Percentiles rank a stretch among this genome's conserved stretches.
These are phyloP conservation scores for Kickxella alabastrina DNA, from an alignment of 192 early-diverging fungal genomes.

Conservation along the genomic window DNA sequence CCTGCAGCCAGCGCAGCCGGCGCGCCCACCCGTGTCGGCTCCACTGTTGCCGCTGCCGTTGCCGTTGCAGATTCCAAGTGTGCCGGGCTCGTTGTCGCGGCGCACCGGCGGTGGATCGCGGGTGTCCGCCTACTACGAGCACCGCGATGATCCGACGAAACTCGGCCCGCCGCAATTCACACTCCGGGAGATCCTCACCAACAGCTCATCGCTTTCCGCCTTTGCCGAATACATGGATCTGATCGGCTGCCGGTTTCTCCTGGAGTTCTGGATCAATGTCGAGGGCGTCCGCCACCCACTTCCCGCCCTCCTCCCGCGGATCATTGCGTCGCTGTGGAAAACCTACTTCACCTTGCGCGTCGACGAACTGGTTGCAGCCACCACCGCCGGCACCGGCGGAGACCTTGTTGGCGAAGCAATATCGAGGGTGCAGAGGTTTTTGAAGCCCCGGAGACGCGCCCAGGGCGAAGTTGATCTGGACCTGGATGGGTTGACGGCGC, in stretches of 20 bases:
- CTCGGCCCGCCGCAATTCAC: constrained; percentile 52
- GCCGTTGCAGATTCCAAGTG: background rate
- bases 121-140: constrained; percentile 45
- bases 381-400: too few species aligned
- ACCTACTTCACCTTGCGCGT: constrained; percentile 51
- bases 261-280: constrained; percentile 74
- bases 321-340: constrained; percentile 48
- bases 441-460: constrained; percentile 20
- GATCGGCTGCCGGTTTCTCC: constrained; percentile 56
- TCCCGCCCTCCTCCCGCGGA: constrained; percentile 16
- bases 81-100: too few species aligned
- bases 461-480: constrained; percentile 17
- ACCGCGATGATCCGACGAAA: constrained; percentile 38
- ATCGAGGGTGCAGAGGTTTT: constrained; percentile 26
- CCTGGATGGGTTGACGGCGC: background rate
- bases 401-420: constrained; percentile 24
- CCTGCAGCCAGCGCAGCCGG: background rate
- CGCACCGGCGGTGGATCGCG: constrained; percentile 9
- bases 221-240: constrained; percentile 82
- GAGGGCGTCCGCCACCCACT: constrained; percentile 54
- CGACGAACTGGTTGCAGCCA: constrained; percentile 33
- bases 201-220: constrained; percentile 62
- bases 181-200: constrained; percentile 60
- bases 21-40: background rate
- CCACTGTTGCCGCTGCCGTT: background rate